phyloP scores from a whole-genome alignment of 2,329 filamentous ascomycete species.

The Neurospora sp. region DNA sequence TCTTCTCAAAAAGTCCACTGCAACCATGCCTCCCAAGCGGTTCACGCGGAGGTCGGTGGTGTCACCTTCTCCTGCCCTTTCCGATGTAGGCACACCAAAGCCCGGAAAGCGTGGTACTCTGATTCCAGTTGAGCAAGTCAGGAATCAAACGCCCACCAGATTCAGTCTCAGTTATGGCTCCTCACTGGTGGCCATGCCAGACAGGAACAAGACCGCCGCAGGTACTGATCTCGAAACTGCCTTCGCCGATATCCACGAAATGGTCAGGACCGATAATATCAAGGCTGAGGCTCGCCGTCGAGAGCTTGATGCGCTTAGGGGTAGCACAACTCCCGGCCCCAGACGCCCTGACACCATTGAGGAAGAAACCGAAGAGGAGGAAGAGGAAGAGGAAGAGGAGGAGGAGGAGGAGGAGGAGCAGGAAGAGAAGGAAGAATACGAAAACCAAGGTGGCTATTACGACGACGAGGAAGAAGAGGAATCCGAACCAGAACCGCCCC shows the following conservation, averaged over 20 bases:
- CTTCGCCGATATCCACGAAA: neutral
- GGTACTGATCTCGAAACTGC: neutral
- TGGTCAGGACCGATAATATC: neutral
- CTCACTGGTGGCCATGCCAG: conserved; percentile 15
- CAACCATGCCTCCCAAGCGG: conserved; percentile 10
- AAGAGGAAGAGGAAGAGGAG: neutral
- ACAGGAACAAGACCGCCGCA: conserved; percentile 5
- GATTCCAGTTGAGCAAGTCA: neutral
- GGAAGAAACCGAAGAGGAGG: neutral
- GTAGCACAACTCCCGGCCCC: neutral
- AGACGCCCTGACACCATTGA: neutral
- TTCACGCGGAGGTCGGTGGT: conserved; percentile 2
- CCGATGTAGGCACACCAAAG: neutral
- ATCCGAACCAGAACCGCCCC: neutral
- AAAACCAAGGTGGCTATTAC: neutral
- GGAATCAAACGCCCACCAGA: conserved; percentile 10
- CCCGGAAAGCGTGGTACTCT: neutral
- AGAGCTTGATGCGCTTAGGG: neutral
- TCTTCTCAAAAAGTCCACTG: neutral
- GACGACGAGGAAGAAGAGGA: conserved; percentile 2
- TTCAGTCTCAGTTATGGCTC: conserved; percentile 23
- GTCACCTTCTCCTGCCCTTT: conserved; percentile 9
- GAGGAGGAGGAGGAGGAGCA: neutral
- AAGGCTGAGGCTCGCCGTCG: neutral
- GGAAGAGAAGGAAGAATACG: neutral